Base-by-base conservation (phyloP, 495 filamentous ascomycete genomes). In the Penicillium arizonense region DNA sequence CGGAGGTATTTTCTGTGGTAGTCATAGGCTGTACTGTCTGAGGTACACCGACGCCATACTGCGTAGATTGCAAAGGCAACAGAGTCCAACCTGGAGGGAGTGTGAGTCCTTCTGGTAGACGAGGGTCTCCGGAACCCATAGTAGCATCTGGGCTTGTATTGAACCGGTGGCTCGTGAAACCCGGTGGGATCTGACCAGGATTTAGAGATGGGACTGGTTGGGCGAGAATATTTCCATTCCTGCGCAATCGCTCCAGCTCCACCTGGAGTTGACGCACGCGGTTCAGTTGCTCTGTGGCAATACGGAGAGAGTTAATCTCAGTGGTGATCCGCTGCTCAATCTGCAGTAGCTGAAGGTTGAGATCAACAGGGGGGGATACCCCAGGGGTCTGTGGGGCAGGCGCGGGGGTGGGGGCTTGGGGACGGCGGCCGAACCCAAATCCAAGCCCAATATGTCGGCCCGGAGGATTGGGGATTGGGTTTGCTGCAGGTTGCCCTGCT, bases 61-160 rank as follows among this genome's bases (percentile, higher is more conserved):
- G 75, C 14, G 82, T 48, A 13, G 85, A 75, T 35, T 87, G 79
- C 10, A 91, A 75, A 46, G 87, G 87, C 30, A 87, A 70, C 24
- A 95, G 64, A 20, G 82, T 85, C 89, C 89, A 95, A 6, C 89
- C 89, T 36, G 79, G 74, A 2, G 90, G 90, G 26, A 95, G 81
- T 11, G 70, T 80, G 12, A 93, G 73, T 8, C 90, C 89, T 35
- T 84, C 80, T 3, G 89, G 89, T 16, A 93, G 72, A 37, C 87
- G 82, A 20, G 81, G 63, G 61, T 89, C 85, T 16, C 86, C 87
- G 12, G 87, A 69, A 20, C 78, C 75, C 49, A 91, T 68, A 34
- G 68, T 57, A 10, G 65, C 49, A 4, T 54, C 52, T 12, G 70
- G 68, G 49, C 59, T 63, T n/a, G 74, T 50, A 11, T 69, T 48